Percentiles rank a stretch among this genome's conserved stretches.
These are phyloP conservation scores for Bryoerythrophyllum caledonicum DNA, from an alignment of 225 moss, liverwort and hornwort genomes.

Conservation along the genomic window DNA sequence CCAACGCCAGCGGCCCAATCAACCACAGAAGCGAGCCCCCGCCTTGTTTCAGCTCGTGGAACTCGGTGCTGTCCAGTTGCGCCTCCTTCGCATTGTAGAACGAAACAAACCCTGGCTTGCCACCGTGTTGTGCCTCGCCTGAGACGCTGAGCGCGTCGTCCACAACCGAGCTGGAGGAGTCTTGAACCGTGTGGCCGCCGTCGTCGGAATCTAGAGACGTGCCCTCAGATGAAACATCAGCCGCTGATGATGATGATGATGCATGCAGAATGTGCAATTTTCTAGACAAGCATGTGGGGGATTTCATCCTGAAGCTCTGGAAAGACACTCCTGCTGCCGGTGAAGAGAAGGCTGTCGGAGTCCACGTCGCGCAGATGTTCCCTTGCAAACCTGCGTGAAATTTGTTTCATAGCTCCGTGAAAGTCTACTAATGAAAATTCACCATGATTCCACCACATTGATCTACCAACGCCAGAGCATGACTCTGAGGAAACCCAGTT, in stretches of 20 bases:
- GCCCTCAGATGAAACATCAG: conserved; percentile 36
- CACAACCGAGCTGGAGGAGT: conserved; percentile 34
- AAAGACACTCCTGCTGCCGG: conserved; percentile 31
- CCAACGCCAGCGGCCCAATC: conserved; percentile 78
- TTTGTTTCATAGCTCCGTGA: conserved; percentile 4
- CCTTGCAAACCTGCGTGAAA: conserved; percentile 43
- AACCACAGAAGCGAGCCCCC: conserved; percentile 67
- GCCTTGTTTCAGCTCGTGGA: conserved; percentile 31
- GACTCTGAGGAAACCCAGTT: too few species aligned
- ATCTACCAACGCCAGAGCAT: not conserved
- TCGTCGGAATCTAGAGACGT: conserved; percentile 31
- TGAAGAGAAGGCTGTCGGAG: conserved; percentile 21
- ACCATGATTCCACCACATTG: conserved; percentile 2
- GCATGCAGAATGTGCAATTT: conserved; percentile 27
- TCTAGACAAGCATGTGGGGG: conserved; percentile 10
- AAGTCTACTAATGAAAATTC: not conserved
- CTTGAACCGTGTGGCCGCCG: conserved; percentile 30
- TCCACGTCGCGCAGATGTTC: conserved; percentile 21
- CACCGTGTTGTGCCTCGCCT: conserved; percentile 39
- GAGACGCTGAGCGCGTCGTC: conserved; percentile 47
- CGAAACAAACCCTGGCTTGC: conserved; percentile 60
- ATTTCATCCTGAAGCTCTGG: conserved; percentile 22
- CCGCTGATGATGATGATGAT: conserved; percentile 6
- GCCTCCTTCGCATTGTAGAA: conserved; percentile 34
- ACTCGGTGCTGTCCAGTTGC: conserved; percentile 33